Percentiles rank a stretch among this genome's conserved stretches.
These are phyloP conservation scores for Cyberlindnera saturnus DNA, from an alignment of 805 yeast genomes.

Conservation along the genomic window DNA sequence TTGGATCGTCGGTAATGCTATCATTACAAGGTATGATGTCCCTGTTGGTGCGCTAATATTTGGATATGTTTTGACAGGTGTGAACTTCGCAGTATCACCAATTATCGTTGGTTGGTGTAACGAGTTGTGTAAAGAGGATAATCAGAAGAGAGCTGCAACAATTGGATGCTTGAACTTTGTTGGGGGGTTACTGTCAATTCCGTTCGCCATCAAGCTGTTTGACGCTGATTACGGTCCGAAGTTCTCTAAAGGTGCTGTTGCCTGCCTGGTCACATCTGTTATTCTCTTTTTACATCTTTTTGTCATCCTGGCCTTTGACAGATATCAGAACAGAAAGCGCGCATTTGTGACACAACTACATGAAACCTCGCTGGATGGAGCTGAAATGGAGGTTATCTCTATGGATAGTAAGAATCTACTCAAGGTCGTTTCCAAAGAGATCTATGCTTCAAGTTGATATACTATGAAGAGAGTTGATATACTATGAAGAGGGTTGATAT, in stretches of 20 bases:
- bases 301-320: conserved; percentile 15
- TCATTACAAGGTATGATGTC: conserved; percentile 14
- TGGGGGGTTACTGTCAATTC: conserved; percentile 12
- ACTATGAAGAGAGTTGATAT: neutral
- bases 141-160: conserved; percentile 19
- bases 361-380: neutral
- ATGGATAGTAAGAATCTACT: neutral
- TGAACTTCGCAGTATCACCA: conserved; percentile 13
- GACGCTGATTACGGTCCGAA: conserved; percentile 17
- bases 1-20: conserved; percentile 15
- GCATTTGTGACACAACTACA: conserved; percentile 3
- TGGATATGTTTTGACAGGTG: conserved; percentile 14
- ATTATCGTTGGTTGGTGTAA: conserved; percentile 21
- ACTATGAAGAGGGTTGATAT: too few species aligned
- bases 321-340: conserved; percentile 18
- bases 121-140: conserved; percentile 20
- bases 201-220: conserved; percentile 12
- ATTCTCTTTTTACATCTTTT: conserved; percentile 11
- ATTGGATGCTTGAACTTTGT: conserved; percentile 20
- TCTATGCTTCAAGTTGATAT: neutral
- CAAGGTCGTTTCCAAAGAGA: neutral
- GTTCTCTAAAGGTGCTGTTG: conserved; percentile 12
- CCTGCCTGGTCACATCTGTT: conserved; percentile 7
- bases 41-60: conserved; percentile 11
- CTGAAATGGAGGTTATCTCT: neutral